Evolutionary conservation across 768 basidiomycete genomes (phyloP).

Genomic region (Agrocybe chaxingu): DNA sequence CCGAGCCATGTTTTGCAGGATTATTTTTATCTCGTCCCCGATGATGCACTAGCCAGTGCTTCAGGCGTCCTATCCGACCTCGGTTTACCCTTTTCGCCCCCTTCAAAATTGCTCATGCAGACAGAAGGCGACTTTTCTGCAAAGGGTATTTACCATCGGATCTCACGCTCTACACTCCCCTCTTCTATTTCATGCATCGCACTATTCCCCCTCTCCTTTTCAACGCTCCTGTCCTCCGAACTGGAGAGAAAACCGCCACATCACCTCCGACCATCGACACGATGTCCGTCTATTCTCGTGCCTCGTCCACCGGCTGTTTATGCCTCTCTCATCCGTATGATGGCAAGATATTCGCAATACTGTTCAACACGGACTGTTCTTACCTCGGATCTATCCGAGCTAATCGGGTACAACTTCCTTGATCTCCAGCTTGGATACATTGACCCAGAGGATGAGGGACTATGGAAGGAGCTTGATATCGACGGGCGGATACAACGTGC

Average conservation of each 20-base stretch:
- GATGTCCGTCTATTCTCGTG: conserved; percentile 19
- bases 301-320: conserved; percentile 28
- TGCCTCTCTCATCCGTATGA: conserved; percentile 29
- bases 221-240: conserved; percentile 20
- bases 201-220: conserved; percentile 23
- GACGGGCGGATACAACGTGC: conserved; percentile 19
- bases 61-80: conserved; percentile 19
- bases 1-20: conserved; percentile 11
- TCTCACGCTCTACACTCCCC: conserved; percentile 15
- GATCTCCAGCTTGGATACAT: conserved; percentile 25
- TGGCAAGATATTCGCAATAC: conserved; percentile 21
- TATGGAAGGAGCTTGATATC: conserved; percentile 18
- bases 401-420: conserved; percentile 30
- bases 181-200: conserved; percentile 17
- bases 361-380: conserved; percentile 19
- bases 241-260: conserved; percentile 11
- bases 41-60: conserved; percentile 16
- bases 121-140: conserved; percentile 20
- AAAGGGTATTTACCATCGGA: conserved; percentile 18
- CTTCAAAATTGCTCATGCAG: conserved; percentile 13
- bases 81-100: conserved; percentile 20
- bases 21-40: conserved; percentile 22
- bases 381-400: conserved; percentile 29
- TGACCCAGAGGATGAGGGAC: conserved; percentile 24
- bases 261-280: conserved; percentile 12